Conservation (phyloP, 129 eudicot species). For the Pittosporum tobira region DNA sequence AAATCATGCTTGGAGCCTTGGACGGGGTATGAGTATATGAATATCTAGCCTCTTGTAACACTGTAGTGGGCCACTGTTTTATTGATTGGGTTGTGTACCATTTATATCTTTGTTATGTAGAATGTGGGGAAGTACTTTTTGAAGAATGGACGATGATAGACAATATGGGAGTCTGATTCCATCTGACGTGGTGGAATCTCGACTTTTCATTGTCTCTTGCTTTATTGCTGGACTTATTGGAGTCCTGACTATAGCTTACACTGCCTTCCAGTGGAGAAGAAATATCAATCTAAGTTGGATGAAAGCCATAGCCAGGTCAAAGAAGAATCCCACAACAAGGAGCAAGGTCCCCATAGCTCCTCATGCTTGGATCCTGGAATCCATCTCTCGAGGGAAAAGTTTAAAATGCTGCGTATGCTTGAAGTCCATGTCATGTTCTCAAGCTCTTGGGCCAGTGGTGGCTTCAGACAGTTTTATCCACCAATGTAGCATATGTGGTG, state of each 20-base stretch:
- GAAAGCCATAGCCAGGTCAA: conserved; percentile 93
- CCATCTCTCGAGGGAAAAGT: conserved; percentile 73
- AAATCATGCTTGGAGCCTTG: background rate
- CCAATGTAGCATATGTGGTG: conserved; percentile 81
- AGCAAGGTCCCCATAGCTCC: conserved; percentile 62
- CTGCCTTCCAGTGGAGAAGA: conserved; percentile 99
- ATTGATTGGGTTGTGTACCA: background rate
- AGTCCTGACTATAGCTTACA: conserved; percentile 68
- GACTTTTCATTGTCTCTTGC: conserved; percentile 65
- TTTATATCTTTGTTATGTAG: conserved; percentile 12
- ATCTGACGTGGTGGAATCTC: conserved; percentile 65
- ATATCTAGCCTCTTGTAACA: background rate
- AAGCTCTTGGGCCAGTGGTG: conserved; percentile 55
- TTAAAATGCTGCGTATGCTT: conserved; percentile 92
- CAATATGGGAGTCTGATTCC: conserved; percentile 52
- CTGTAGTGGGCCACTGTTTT: background rate
- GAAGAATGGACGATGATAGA: conserved; percentile 70
- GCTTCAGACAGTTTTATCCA: conserved; percentile 75
- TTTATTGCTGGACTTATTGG: conserved; percentile 86
- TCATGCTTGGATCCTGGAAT: conserved; percentile 82
- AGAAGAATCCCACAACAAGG: conserved; percentile 90
- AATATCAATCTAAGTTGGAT: conserved; percentile 76
- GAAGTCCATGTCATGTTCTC: conserved; percentile 74
- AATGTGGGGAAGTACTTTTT: conserved; percentile 20
- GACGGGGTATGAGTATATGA: background rate